These are phyloP conservation scores for Chlorophyllum brunneum DNA, from an alignment of 768 basidiomycete genomes.

Conservation along the genomic window DNA sequence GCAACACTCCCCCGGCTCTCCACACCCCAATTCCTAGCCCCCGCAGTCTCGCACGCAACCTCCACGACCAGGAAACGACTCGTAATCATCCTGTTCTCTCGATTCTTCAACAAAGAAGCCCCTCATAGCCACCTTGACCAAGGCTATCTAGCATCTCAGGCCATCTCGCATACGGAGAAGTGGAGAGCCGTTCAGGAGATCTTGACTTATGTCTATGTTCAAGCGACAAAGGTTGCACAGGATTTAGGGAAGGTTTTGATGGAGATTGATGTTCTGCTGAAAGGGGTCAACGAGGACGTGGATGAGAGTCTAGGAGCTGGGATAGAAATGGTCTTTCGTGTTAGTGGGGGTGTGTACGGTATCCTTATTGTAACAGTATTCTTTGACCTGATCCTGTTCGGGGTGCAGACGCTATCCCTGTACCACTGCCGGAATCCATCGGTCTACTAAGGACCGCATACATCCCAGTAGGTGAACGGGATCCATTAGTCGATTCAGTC, in stretches of 20 bases:
- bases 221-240: conserved; percentile 75
- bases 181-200: conserved; percentile 75
- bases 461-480: conserved; percentile 27
- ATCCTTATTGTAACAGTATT: background rate
- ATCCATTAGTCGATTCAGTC: conserved; percentile 14
- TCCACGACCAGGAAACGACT: conserved; percentile 45
- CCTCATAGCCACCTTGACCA: conserved; percentile 12
- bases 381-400: background rate
- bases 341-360: conserved; percentile 40
- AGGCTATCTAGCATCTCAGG: conserved; percentile 21
- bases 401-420: conserved; percentile 36
- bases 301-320: conserved; percentile 38
- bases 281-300: conserved; percentile 46
- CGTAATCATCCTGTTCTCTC: conserved; percentile 61
- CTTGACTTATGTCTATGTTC: conserved; percentile 81
- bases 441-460: conserved; percentile 33
- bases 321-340: conserved; percentile 44
- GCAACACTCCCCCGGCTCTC: conserved; percentile 49
- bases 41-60: conserved; percentile 50
- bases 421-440: conserved; percentile 40
- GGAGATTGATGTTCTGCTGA: conserved; percentile 74
- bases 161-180: conserved; percentile 38
- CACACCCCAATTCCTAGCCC: conserved; percentile 51
- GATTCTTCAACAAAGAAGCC: conserved; percentile 44
- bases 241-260: conserved; percentile 65